Evolutionary conservation across 2,329 filamentous ascomycete genomes (phyloP).

Genomic region (Penicillium sp.): DNA sequence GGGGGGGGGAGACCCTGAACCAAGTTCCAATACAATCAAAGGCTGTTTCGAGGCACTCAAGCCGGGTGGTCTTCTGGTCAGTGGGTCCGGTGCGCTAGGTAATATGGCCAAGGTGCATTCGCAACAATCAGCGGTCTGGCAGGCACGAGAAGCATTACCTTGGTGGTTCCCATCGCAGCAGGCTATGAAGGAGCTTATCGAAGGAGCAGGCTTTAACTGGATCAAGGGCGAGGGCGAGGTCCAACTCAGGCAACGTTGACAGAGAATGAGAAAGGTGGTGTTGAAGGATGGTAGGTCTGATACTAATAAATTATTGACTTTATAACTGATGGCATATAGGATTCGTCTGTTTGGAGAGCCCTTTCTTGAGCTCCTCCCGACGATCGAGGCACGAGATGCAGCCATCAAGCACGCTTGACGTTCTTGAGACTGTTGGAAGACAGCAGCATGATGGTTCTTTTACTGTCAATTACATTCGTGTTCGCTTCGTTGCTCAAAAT

Average conservation of each 20-base stretch:
- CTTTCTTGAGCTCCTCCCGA: neutral
- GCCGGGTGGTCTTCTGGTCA: neutral
- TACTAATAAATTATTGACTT: neutral
- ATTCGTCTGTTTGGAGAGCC: neutral
- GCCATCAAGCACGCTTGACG: neutral
- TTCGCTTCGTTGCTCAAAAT: neutral
- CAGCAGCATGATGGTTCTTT: neutral
- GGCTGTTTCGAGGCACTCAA: neutral
- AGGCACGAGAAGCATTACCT: neutral
- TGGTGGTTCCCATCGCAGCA: neutral
- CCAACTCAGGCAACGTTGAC: neutral
- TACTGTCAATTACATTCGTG: neutral
- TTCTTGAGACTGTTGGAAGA: neutral
- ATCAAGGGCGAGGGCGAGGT: neutral
- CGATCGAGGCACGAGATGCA: neutral
- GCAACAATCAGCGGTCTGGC: neutral
- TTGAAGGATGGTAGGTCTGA: neutral
- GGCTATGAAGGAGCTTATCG: neutral
- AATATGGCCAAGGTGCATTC: neutral
- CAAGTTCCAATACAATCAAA: neutral
- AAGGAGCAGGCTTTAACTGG: neutral
- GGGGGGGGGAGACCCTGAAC: no score
- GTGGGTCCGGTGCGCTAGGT: neutral
- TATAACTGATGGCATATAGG: neutral
- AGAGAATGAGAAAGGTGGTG: neutral